These are phyloP conservation scores for Pseudophaeomoniella oleicola DNA, from an alignment of 2,329 filamentous ascomycete species.

Conservation along the genomic window DNA sequence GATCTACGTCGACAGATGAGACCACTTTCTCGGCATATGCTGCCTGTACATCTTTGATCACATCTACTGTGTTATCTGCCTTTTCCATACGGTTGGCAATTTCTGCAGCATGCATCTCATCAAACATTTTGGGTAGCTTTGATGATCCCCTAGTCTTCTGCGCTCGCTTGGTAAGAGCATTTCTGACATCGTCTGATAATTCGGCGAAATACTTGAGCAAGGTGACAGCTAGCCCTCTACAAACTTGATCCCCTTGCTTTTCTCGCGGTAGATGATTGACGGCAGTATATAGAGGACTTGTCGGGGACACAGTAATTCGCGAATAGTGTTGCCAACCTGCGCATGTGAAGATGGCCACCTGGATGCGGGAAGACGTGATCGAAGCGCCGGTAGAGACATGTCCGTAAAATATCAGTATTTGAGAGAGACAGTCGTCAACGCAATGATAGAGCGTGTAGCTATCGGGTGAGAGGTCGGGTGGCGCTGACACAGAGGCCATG, in stretches of 20 bases:
- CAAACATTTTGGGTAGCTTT: conserved; percentile 58
- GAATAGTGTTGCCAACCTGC: conserved; percentile 83
- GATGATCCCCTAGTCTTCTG: conserved; percentile 41
- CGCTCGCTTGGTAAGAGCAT: conserved; percentile 44
- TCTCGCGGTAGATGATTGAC: conserved; percentile 84
- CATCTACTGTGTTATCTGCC: conserved; percentile 60
- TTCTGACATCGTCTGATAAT: conserved; percentile 62
- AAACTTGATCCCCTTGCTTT: conserved; percentile 89
- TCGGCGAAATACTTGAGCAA: conserved; percentile 90
- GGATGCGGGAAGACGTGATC: conserved; percentile 78
- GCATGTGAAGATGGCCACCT: conserved; percentile 80
- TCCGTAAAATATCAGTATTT: conserved; percentile 83
- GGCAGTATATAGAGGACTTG: conserved; percentile 77
- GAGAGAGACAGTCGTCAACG: conserved; percentile 63
- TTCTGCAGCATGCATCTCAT: conserved; percentile 84
- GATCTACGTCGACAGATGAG: conserved; percentile 74
- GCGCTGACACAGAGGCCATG: conserved; percentile 74
- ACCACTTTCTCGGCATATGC: conserved; percentile 70
- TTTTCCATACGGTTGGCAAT: conserved; percentile 71
- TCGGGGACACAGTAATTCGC: conserved; percentile 83
- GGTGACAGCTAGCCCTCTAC: conserved; percentile 79
- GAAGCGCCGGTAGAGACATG: conserved; percentile 80
- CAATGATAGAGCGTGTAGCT: conserved; percentile 79
- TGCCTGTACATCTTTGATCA: conserved; percentile 51
- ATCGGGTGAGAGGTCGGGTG: conserved; percentile 61